Base-by-base conservation (phyloP, 257 asterid species). In the Petunia secreta region DNA sequence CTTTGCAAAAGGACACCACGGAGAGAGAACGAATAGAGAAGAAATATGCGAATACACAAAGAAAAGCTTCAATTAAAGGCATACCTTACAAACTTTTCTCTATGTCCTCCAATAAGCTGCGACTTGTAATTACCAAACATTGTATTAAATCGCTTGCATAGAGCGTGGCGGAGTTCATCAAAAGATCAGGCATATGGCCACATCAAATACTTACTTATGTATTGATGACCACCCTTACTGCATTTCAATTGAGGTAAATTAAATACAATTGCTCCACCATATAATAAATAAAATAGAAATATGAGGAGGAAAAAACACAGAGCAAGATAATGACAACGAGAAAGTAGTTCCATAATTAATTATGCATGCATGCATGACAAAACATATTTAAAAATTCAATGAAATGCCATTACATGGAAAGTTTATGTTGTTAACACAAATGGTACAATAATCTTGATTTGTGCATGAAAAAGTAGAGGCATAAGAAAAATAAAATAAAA, bases 1-100 rank as follows among this genome's bases (percentile, higher is more conserved):
- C n/a, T 50, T 25, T 73, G 50, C 77, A 50, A 39, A 41, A 4
- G 15, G 6, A n/a, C 36, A 43, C 63, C 38, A 69, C 8, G 9
- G 50, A 75, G 3, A 77, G 25, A 59, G 36, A 57, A 16, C 6
- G 34, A 58, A 77, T 82, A 37, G 58, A 52, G 46, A 50, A 63
- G 80, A 69, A 39, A 8, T 48, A 52, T 4, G 36, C 6, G 59
- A 77, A 13, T 11, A 62, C 3, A 60, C 16, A 8, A 1, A 63
- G 69, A 10, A 37, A 48, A n/a, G 52, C n/a, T 34, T 41, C 16
- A 38, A 53, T 40, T 8, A 53, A 53, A 48, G 8, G 6, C 68
- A 41, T 88, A 95, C 97, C 99, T 88, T 66, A 90, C 97, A 79
- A 93, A 93, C 80, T 86, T 90, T 91, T 91, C 97, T 91, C 89